Base-by-base conservation (phyloP, 768 basidiomycete species). In the Tremella fuciformis region DNA sequence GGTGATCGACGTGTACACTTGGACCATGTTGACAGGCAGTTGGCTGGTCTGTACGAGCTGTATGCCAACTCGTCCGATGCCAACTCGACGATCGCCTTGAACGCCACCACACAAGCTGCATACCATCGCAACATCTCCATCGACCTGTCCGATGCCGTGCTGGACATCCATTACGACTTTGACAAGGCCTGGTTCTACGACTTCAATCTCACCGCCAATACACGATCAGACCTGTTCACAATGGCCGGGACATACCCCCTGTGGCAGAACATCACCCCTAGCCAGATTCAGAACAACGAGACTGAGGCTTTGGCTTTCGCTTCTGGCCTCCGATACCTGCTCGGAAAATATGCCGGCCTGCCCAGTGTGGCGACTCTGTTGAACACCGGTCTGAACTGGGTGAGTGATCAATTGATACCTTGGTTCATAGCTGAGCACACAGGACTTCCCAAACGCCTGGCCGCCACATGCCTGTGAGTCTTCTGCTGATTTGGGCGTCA, bases 141-240 rank as follows among this genome's bases (percentile, higher is more conserved):
- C 0, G 76, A 78, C 8, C 78, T 90, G 42, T 83, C 84, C 57
- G 80, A 77, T 19, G 91, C 85, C 0, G 84, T 96, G 59, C 79
- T 96, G 37, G 93, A 97, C 73, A 82, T 96, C 8, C 80, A 84
- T 77, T 96, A 92, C 91, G 88, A 94, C 70, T 64, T 84, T 0
- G 77, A 79, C 0, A 77, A 75, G 59, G 53, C 64, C 25, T 76
- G 61, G 59, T 65, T 63, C 62, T 66, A 68, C 48, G 92, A 94
- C 76, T 96, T 88, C 78, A 89, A 91, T 74, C 75, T 86, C 40
- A 86, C 84, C 7, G 82, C 85, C 1, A 84, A 86, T 50, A 70
- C 82, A 13, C 84, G 87, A 53, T 86, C 84, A 67, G 76, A 66
- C 49, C 71, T 89, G 26, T 91, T 86, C 79, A 84, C 84, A n/a